Percentiles rank a stretch among this genome's conserved stretches.
These are phyloP conservation scores for Zelonia costaricensis DNA, from an alignment of 208 protist genomes.

Conservation along the genomic window DNA sequence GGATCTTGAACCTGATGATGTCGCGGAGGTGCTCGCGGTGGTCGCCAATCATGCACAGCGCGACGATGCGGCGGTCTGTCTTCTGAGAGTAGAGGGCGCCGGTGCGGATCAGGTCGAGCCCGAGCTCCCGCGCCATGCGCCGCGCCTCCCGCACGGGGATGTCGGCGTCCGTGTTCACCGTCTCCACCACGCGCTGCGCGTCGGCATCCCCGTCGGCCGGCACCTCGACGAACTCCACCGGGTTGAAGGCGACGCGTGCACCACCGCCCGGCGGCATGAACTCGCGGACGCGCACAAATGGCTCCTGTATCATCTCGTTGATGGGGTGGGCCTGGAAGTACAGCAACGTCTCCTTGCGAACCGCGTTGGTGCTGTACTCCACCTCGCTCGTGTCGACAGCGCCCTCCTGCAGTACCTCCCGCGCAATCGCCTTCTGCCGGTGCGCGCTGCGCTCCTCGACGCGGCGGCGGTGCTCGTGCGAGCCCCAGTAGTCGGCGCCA, in stretches of 20 bases:
- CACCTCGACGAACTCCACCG: slow-evolving; percentile 14
- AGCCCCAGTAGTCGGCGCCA: slow-evolving; percentile 73
- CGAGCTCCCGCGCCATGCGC: slow-evolving; percentile 72
- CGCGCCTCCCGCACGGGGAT: slow-evolving; percentile 74
- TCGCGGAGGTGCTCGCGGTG: slow-evolving; percentile 83
- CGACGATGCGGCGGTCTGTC: slow-evolving; percentile 74
- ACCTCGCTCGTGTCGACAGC: slow-evolving; percentile 75
- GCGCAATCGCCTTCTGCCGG: slow-evolving; percentile 37
- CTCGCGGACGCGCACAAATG: slow-evolving; percentile 77
- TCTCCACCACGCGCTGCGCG: slow-evolving; percentile 18
- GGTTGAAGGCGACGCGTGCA: slow-evolving; percentile 29
- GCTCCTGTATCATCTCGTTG: slow-evolving; percentile 91
- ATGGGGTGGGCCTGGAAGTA: slow-evolving; percentile 87
- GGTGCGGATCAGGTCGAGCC: slow-evolving; percentile 82
- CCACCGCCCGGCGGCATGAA: slow-evolving; percentile 41
- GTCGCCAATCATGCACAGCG: slow-evolving; percentile 78
- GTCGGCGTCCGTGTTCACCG: slow-evolving; percentile 60
- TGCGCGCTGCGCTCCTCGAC: slow-evolving; percentile 47
- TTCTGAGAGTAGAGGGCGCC: slow-evolving; percentile 69
- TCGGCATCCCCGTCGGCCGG: slow-evolving; percentile 1
- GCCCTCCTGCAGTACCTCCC: slow-evolving; percentile 67
- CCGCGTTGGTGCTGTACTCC: slow-evolving; percentile 59
- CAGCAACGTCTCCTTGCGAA: slow-evolving; percentile 80
- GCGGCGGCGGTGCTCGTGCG: slow-evolving; percentile 36
- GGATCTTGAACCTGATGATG: slow-evolving; percentile 83